Evolutionary conservation across 2,329 filamentous ascomycete genomes (phyloP), one percentile per base, ranked within the genome.

Genomic region (Parastagonospora avenae): DNA sequence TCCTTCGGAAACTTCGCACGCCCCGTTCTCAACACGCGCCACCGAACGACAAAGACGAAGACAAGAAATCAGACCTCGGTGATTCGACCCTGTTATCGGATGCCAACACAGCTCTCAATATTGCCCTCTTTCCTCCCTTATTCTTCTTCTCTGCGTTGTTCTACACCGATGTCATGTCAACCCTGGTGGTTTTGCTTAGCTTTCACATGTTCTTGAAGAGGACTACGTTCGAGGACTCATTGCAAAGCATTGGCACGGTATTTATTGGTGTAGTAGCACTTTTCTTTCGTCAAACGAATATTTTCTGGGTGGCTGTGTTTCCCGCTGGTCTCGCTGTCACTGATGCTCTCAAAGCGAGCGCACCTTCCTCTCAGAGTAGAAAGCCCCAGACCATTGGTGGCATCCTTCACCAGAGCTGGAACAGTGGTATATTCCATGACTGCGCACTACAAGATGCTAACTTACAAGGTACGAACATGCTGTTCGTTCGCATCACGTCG

Each of bases 111-210:
- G 89, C 88, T 2, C 67, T 94, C 59, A 96, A 97, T 60, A 84
- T 96, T 35, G 85, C 85, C 14, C 78, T 96, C 0, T 97, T 97
- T 55, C 94, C 94, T 0, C 85, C 92, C 0, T 73, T 99, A 0
- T 97, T 96, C 80, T 99, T 99, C 81, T 99, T 99, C 74, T 94
- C 91, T 0, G 92, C 85, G 0, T 79, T 99, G 7, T 99, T 96
- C 73, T 99, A 99, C 72, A 99, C 94, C 0, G 94, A 99, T 72
- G 83, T 97, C 2, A 80, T 90, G 43, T 95, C 93, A 0, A 90
- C 92, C 0, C 78, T 90, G 7, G 81, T 86, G 1, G 90, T 97
- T 0, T 76, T 97, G 8, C 70, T 85, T 2, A 84, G 85, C 1
- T 94, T 92, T 66, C 77, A 82, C 60, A 76, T 78, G 42, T 61